A percentile compares a stretch with the other conserved stretches of the same genome.
These are phyloP conservation scores for Cicer bijugum DNA, from an alignment of 306 rosid species.

Conservation along the genomic window DNA sequence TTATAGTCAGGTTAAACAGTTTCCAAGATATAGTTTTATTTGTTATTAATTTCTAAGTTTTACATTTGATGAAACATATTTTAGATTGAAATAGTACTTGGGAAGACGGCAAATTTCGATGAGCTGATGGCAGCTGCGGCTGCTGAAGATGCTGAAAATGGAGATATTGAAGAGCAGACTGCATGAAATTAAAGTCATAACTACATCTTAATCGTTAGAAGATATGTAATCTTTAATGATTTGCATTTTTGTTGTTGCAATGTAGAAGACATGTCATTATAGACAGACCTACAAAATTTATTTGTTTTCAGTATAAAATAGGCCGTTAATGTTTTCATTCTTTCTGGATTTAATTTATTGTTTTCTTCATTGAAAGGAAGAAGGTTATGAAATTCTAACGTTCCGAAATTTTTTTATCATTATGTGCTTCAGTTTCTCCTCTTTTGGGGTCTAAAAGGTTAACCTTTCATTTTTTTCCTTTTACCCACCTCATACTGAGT, in stretches of 20 bases:
- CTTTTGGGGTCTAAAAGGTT: neutral
- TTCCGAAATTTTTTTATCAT: slow-evolving; percentile 2
- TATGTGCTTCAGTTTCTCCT: neutral
- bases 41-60: slow-evolving; percentile 26
- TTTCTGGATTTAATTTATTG: slow-evolving; percentile 9
- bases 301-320: slow-evolving; percentile 15
- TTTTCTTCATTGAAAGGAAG: slow-evolving; percentile 3
- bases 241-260: slow-evolving; percentile 44
- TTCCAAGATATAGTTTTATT: slow-evolving; percentile 1
- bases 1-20: neutral
- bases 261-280: slow-evolving; percentile 38
- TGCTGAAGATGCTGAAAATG: slow-evolving; percentile 60
- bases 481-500: too few relatives aligned
- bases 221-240: slow-evolving; percentile 44
- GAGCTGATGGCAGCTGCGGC: slow-evolving; percentile 79
- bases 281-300: slow-evolving; percentile 27
- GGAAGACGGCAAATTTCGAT: slow-evolving; percentile 76
- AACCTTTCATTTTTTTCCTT: too few relatives aligned
- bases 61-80: slow-evolving; percentile 37
- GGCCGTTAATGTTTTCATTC: slow-evolving; percentile 37
- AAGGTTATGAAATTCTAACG: neutral
- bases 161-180: slow-evolving; percentile 61
- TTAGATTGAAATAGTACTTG: slow-evolving; percentile 77
- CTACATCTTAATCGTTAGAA: slow-evolving; percentile 29
- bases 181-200: slow-evolving; percentile 37